phyloP scores from a whole-genome alignment of 2,329 filamentous ascomycete species.

The Apiospora arundinis region DNA sequence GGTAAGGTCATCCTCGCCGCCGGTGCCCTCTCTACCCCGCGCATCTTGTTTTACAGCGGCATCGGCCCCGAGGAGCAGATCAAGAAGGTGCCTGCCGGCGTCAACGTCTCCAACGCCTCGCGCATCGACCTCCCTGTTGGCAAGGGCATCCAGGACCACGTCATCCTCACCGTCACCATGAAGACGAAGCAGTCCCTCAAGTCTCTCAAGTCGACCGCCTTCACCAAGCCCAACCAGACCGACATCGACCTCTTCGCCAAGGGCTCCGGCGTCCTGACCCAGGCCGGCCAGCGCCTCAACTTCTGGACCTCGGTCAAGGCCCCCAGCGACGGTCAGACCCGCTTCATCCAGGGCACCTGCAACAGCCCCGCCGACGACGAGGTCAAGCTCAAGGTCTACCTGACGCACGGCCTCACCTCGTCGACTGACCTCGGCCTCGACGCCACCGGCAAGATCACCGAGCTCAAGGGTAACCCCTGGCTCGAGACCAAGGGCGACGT shows the following conservation, averaged over 20 bases:
- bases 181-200: slow-evolving; percentile 24
- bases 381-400: slow-evolving; percentile 29
- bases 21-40: slow-evolving; percentile 61
- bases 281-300: slow-evolving; percentile 58
- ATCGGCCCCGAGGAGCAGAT: slow-evolving; percentile 59
- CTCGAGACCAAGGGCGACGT: slow-evolving; percentile 27
- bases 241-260: slow-evolving; percentile 40
- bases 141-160: slow-evolving; percentile 44
- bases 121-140: slow-evolving; percentile 49
- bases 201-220: slow-evolving; percentile 56
- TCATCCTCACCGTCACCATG: slow-evolving; percentile 26
- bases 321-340: slow-evolving; percentile 26
- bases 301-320: slow-evolving; percentile 50
- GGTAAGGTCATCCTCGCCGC: slow-evolving; percentile 62
- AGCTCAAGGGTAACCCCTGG: slow-evolving; percentile 26
- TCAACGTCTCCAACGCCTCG: slow-evolving; percentile 40
- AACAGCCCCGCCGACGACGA: slow-evolving; percentile 23
- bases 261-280: slow-evolving; percentile 55
- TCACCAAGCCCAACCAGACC: slow-evolving; percentile 40
- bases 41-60: slow-evolving; percentile 62
- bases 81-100: slow-evolving; percentile 39
- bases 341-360: slow-evolving; percentile 30
- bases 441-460: slow-evolving; percentile 25
- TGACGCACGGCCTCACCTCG: slow-evolving; percentile 31
- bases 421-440: slow-evolving; percentile 26